Percentiles rank a stretch among this genome's conserved stretches.
Conservation (phyloP, 2,329 filamentous ascomycete species). For the Ciborinia camelliae region DNA sequence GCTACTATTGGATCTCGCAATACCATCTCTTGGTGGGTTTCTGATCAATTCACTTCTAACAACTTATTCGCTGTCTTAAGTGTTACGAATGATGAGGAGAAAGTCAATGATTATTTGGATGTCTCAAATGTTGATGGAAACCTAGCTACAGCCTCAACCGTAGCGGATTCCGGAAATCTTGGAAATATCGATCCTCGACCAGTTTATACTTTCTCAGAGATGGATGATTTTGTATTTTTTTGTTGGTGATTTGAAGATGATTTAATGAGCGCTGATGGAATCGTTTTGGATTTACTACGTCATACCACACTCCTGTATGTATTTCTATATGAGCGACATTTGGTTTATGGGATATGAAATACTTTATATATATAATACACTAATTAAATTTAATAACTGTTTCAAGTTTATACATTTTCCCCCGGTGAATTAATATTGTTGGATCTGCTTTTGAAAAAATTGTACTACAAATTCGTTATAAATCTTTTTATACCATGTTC, state of each 20-base stretch:
- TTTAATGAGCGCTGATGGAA: not conserved
- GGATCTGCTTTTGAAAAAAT: no score
- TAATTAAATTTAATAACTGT: not conserved
- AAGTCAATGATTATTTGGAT: slow-evolving; percentile 4
- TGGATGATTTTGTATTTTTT: not conserved
- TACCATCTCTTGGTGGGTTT: slow-evolving; percentile 1
- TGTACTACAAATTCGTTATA: no score
- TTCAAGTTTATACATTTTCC: not conserved
- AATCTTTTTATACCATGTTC: no score
- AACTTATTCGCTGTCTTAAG: slow-evolving; percentile 1
- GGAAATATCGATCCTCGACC: not conserved
- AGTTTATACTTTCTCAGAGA: slow-evolving; percentile 3
- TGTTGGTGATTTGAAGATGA: not conserved
- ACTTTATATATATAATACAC: not conserved
- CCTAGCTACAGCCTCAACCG: not conserved
- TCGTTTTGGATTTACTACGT: not conserved
- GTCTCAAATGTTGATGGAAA: not conserved
- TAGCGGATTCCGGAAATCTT: not conserved
- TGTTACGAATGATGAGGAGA: not conserved
- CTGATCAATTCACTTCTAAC: not conserved
- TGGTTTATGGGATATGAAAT: not conserved
- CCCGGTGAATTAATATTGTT: no score
- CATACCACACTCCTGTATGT: not conserved
- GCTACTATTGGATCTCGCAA: not conserved
- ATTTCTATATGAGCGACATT: not conserved